Evolutionary conservation across 129 eudicot genomes (phyloP).

Genomic region (Solidago caesia): DNA sequence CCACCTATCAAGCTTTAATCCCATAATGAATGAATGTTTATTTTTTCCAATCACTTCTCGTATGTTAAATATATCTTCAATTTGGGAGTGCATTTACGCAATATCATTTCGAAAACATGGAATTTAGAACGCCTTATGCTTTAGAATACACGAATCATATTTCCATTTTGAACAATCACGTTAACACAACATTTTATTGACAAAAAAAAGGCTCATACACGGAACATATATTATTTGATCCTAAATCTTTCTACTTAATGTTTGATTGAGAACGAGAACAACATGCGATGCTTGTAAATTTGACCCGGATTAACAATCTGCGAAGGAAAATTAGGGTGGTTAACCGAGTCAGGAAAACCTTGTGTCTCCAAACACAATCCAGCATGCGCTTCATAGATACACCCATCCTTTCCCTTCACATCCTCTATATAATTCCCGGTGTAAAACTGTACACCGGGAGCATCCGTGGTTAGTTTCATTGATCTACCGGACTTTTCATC

Average conservation of each 20-base stretch:
- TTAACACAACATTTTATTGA: neutral
- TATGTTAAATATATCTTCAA: no score
- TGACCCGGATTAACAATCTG: conserved; percentile 64
- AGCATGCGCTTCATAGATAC: conserved; percentile 55
- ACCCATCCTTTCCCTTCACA: conserved; percentile 76
- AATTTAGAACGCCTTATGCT: neutral
- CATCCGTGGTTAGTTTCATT: conserved; percentile 53
- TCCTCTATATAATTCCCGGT: conserved; percentile 53
- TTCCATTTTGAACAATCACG: neutral
- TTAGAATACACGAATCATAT: neutral
- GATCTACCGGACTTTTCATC: conserved; percentile 53
- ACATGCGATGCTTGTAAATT: conserved; percentile 61
- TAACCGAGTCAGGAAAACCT: conserved; percentile 87
- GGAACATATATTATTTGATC: neutral
- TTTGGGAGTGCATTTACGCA: no score
- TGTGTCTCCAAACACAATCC: conserved; percentile 89
- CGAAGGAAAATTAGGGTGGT: conserved; percentile 84
- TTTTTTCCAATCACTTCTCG: no score
- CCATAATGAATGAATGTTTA: no score
- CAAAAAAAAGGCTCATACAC: neutral
- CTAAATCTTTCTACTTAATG: conserved; percentile 7
- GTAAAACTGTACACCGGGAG: conserved; percentile 80
- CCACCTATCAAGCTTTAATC: no score
- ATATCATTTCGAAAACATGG: no score
- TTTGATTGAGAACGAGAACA: conserved; percentile 46